phyloP scores from a whole-genome alignment of 2,329 filamentous ascomycete genomes.

The Chaetomiaceae sp. region DNA sequence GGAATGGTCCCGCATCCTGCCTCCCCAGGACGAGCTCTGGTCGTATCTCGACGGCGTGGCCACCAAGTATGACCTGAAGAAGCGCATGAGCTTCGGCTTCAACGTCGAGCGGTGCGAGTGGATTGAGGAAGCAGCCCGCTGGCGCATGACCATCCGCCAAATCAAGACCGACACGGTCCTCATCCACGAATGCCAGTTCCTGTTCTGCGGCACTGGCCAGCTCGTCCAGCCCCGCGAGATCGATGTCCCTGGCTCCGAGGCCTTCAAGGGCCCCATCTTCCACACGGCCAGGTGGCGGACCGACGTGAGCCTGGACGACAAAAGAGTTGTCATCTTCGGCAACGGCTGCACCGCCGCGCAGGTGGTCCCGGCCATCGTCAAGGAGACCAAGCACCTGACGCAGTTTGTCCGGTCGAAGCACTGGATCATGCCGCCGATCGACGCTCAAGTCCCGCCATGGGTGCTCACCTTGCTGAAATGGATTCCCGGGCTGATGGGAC shows the following conservation, averaged over 20 bases:
- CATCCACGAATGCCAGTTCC: too few species aligned
- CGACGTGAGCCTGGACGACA: constrained; percentile 25
- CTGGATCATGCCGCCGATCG: constrained; percentile 38
- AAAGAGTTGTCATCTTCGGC: constrained; percentile 34
- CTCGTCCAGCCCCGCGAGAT: constrained; percentile 34
- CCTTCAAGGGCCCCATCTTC: constrained; percentile 31
- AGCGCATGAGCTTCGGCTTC: constrained; percentile 37
- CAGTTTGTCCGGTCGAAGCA: constrained; percentile 41
- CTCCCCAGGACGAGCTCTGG: constrained; percentile 51
- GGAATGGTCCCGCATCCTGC: constrained; percentile 55
- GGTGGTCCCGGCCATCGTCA: constrained; percentile 34
- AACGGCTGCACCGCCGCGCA: constrained; percentile 36
- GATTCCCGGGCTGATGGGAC: constrained; percentile 41
- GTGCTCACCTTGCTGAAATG: constrained; percentile 37
- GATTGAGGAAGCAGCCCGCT: constrained; percentile 33
- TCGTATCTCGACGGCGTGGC: constrained; percentile 53
- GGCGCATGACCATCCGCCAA: too few species aligned
- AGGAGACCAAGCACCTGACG: constrained; percentile 34
- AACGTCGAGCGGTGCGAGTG: constrained; percentile 38
- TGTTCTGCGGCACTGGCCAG: constrained; percentile 35
- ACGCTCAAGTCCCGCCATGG: constrained; percentile 19
- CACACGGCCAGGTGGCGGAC: constrained; percentile 33
- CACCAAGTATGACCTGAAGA: constrained; percentile 37
- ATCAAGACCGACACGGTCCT: too few species aligned
- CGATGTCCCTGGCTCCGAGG: constrained; percentile 29